Percentiles rank a stretch among this genome's conserved stretches.
These are phyloP conservation scores for Abrus precatorius DNA, from an alignment of 306 rosid species.

Conservation along the genomic window DNA sequence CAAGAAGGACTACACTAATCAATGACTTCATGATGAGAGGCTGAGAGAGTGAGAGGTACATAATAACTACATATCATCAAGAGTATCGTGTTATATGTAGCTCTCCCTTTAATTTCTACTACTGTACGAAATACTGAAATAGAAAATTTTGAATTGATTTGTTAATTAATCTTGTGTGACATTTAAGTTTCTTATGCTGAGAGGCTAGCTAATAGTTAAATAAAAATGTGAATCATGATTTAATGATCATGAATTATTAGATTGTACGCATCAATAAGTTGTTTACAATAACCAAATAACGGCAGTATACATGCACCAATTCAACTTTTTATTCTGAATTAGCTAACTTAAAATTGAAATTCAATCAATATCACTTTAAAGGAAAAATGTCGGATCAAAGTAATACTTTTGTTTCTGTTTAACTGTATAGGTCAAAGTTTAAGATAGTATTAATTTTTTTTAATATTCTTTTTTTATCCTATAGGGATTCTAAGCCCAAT, in stretches of 20 bases:
- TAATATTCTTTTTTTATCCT: too few species aligned
- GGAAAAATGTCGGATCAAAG: too few species aligned
- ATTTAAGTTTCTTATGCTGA: constrained; percentile 35
- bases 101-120: neutral
- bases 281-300: neutral
- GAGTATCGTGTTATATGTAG: neutral
- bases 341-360: constrained; percentile 33
- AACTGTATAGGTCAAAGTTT: too few species aligned
- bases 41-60: constrained; percentile 30
- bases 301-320: constrained; percentile 9
- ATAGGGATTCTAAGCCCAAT: too few species aligned
- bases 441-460: too few species aligned
- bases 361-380: too few species aligned
- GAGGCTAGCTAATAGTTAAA: neutral
- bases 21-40: constrained; percentile 29
- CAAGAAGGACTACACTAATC: constrained; percentile 18
- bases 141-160: too few species aligned
- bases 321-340: neutral
- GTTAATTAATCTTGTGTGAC: constrained; percentile 20
- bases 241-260: constrained; percentile 9
- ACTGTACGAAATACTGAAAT: neutral
- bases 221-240: constrained; percentile 38
- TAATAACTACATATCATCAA: constrained; percentile 24
- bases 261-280: constrained; percentile 17
- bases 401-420: too few species aligned